Evolutionary conservation across 164 flowering plant species (phyloP).

Genomic region (Amborella trichopoda): DNA sequence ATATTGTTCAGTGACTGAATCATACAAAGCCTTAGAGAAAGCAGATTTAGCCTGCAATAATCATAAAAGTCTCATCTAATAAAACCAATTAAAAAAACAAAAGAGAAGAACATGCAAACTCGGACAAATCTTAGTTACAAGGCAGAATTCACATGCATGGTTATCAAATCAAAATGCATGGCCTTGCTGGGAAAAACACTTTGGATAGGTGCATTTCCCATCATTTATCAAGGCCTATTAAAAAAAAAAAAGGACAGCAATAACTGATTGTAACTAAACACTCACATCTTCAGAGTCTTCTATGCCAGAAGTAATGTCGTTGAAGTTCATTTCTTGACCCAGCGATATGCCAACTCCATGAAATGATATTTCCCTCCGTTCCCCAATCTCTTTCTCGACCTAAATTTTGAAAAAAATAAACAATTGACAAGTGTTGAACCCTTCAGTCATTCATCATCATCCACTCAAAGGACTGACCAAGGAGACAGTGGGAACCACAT

Average conservation of each 20-base stretch:
- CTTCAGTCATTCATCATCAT: too few relatives aligned
- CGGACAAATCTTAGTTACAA: background rate
- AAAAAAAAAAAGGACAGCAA: too few relatives aligned
- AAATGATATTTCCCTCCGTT: slow-evolving; percentile 58
- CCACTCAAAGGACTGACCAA: too few relatives aligned
- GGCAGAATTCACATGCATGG: background rate
- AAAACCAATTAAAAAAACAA: slow-evolving; percentile 1
- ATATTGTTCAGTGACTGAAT: slow-evolving; percentile 62
- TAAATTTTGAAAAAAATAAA: too few relatives aligned
- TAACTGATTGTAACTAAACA: too few relatives aligned
- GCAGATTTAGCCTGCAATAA: slow-evolving; percentile 50
- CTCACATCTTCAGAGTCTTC: slow-evolving; percentile 58
- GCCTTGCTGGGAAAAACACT: too few relatives aligned
- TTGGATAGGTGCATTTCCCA: too few relatives aligned
- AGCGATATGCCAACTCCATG: slow-evolving; percentile 79
- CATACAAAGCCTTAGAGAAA: slow-evolving; percentile 40
- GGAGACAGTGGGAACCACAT: too few relatives aligned
- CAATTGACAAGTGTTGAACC: too few relatives aligned
- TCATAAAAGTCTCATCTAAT: slow-evolving; percentile 2
- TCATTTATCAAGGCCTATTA: too few relatives aligned
- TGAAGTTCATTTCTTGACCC: slow-evolving; percentile 43
- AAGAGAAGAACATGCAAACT: background rate
- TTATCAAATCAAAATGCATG: too few relatives aligned
- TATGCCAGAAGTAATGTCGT: slow-evolving; percentile 24
- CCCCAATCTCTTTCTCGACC: slow-evolving; percentile 96